phyloP scores from a whole-genome alignment of 1,284 basidiomycete genomes.

The Vanrija sp. region DNA sequence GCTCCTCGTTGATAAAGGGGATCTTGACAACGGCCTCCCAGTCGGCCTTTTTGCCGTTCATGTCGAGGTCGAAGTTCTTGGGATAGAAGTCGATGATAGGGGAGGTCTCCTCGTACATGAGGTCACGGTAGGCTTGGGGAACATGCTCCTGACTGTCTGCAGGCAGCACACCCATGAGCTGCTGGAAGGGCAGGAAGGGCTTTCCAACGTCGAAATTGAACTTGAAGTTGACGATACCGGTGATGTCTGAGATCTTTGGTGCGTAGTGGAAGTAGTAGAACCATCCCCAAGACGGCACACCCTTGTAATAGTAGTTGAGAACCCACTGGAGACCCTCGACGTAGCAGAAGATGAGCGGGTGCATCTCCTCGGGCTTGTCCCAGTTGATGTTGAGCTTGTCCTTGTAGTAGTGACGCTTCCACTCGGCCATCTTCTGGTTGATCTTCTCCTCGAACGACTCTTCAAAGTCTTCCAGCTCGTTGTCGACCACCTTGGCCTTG shows the following conservation, averaged over 20 bases:
- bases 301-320: slow-evolving; percentile 96
- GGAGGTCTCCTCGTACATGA: slow-evolving; percentile 83
- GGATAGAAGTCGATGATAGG: slow-evolving; percentile 96
- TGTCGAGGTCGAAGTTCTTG: slow-evolving; percentile 78
- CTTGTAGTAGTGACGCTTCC: slow-evolving; percentile 88
- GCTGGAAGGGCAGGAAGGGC: slow-evolving; percentile 92
- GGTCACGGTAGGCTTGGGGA: slow-evolving; percentile 79
- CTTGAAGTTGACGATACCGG: slow-evolving; percentile 67
- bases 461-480: slow-evolving; percentile 68
- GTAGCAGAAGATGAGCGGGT: slow-evolving; percentile 70
- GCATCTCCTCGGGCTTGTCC: slow-evolving; percentile 61
- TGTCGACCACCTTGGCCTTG: slow-evolving; percentile 69
- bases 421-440: slow-evolving; percentile 80
- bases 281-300: slow-evolving; percentile 97
- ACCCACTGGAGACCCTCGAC: slow-evolving; percentile 98
- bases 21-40: slow-evolving; percentile 99
- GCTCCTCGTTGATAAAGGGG: slow-evolving; percentile 87
- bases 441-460: slow-evolving; percentile 68
- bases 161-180: slow-evolving; percentile 97
- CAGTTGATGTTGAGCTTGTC: slow-evolving; percentile 82
- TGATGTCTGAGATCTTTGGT: slow-evolving; percentile 89
- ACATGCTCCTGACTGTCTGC: slow-evolving; percentile 83
- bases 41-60: slow-evolving; percentile 97
- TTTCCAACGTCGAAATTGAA: slow-evolving; percentile 83
- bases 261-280: slow-evolving; percentile 99